A percentile compares a stretch with the other conserved stretches of the same genome.
Conservation (phyloP, 768 basidiomycete species). For the Neoboletus brunneissimus region DNA sequence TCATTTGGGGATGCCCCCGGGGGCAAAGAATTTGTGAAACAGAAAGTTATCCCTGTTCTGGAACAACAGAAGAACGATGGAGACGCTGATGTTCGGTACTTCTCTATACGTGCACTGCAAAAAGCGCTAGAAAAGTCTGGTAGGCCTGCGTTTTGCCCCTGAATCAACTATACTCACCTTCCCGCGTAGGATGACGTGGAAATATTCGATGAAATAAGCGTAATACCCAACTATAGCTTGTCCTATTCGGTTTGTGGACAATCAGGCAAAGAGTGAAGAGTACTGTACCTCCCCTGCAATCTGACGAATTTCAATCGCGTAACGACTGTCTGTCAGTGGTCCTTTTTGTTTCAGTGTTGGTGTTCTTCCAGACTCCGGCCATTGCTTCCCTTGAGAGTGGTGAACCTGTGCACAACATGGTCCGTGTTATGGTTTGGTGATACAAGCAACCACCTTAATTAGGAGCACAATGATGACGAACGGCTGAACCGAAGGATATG, state of each 20-base stretch:
- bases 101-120: constrained; percentile 79
- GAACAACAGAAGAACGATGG: constrained; percentile 84
- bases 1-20: constrained; percentile 62
- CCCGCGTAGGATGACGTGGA: constrained; percentile 21
- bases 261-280: constrained; percentile 28
- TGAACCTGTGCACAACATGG: background rate
- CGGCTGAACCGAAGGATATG: background rate
- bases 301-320: constrained; percentile 20
- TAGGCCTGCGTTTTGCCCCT: constrained; percentile 13
- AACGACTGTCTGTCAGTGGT: constrained; percentile 1
- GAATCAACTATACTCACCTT: constrained; percentile 1
- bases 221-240: constrained; percentile 31
- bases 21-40: constrained; percentile 70
- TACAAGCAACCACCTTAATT: background rate
- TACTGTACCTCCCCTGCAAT: constrained; percentile 31
- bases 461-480: constrained; percentile 3
- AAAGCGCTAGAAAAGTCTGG: constrained; percentile 44
- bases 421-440: background rate
- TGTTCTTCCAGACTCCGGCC: background rate
- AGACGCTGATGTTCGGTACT: constrained; percentile 97
- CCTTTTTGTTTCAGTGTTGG: background rate
- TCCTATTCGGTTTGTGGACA: constrained; percentile 21
- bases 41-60: constrained; percentile 76
- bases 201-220: constrained; percentile 19
- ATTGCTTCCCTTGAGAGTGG: background rate